A percentile compares a stretch with the other conserved stretches of the same genome.
These are phyloP conservation scores for Tieghemostelium lacteum DNA, from an alignment of 78 protist genomes.

Conservation along the genomic window DNA sequence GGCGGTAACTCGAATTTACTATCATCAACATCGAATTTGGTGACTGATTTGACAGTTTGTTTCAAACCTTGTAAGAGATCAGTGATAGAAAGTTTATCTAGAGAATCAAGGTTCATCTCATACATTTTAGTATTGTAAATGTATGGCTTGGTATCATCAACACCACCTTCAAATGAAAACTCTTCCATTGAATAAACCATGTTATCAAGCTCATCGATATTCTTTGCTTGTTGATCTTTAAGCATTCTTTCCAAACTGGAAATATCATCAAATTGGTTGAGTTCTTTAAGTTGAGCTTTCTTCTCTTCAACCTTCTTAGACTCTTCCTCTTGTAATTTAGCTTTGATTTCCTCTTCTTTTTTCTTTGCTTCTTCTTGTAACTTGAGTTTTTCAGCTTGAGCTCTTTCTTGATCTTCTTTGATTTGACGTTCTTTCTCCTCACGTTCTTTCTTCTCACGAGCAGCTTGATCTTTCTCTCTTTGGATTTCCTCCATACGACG, in stretches of 20 bases:
- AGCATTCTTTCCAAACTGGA: constrained; percentile 49
- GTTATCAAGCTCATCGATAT: constrained; percentile 47
- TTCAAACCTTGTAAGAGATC: constrained; percentile 66
- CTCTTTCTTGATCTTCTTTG: constrained; percentile 26
- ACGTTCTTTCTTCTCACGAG: constrained; percentile 16
- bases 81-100: constrained; percentile 58
- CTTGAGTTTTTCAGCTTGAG: not conserved
- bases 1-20: constrained; percentile 51
- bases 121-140: constrained; percentile 68
- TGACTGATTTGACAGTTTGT: constrained; percentile 51
- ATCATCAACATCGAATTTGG: constrained; percentile 70
- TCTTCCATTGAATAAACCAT: constrained; percentile 32
- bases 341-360: constrained; percentile 20
- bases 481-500: constrained; percentile 45
- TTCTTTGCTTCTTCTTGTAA: constrained; percentile 35
- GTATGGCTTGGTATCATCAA: constrained; percentile 52
- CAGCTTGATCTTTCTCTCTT: constrained; percentile 46
- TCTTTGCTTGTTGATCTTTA: constrained; percentile 47
- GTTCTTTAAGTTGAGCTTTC: constrained; percentile 39
- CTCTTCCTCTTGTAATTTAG: constrained; percentile 23
- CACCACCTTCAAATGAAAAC: constrained; percentile 77
- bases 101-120: constrained; percentile 58
- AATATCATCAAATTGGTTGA: constrained; percentile 66
- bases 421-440: constrained; percentile 62
- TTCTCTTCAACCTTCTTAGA: constrained; percentile 34